A percentile compares a stretch with the other conserved stretches of the same genome.
Evolutionary conservation across 1,284 basidiomycete species (phyloP).

Genomic region (Tilletia setariae): DNA sequence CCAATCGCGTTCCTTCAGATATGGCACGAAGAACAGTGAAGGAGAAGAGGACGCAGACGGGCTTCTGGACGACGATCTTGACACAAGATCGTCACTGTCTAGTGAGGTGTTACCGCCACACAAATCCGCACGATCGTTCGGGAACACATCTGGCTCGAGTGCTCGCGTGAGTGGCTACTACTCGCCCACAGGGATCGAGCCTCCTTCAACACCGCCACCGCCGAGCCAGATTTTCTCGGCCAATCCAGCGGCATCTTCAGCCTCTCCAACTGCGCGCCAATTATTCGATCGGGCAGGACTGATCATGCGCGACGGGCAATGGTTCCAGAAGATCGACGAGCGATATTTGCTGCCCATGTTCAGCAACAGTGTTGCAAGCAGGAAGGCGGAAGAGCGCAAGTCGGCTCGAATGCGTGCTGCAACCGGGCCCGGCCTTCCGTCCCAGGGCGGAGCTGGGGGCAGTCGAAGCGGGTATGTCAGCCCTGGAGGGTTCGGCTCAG

Average conservation of each 20-base stretch:
- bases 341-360: slow-evolving; percentile 90
- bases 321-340: slow-evolving; percentile 95
- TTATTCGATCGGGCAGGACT: slow-evolving; percentile 47
- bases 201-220: slow-evolving; percentile 20
- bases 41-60: slow-evolving; percentile 28
- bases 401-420: slow-evolving; percentile 15
- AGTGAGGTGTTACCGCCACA: slow-evolving; percentile 12
- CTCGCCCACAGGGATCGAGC: slow-evolving; percentile 19
- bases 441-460: not conserved
- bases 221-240: not conserved
- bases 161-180: slow-evolving; percentile 17
- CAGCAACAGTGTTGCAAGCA: slow-evolving; percentile 65
- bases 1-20: not conserved
- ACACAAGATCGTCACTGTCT: slow-evolving; percentile 9
- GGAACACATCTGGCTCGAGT: slow-evolving; percentile 1
- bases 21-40: not conserved
- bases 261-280: slow-evolving; percentile 30
- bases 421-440: not conserved
- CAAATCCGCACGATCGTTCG: not conserved
- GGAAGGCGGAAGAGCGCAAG: slow-evolving; percentile 55
- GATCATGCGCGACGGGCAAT: slow-evolving; percentile 65
- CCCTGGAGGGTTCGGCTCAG: not conserved
- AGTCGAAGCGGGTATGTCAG: not conserved
- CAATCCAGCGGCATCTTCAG: not conserved
- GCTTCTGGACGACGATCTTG: slow-evolving; percentile 10